Evolutionary conservation across 1,139 yeast species (phyloP).

Genomic region (Debaryomyces coudertii): DNA sequence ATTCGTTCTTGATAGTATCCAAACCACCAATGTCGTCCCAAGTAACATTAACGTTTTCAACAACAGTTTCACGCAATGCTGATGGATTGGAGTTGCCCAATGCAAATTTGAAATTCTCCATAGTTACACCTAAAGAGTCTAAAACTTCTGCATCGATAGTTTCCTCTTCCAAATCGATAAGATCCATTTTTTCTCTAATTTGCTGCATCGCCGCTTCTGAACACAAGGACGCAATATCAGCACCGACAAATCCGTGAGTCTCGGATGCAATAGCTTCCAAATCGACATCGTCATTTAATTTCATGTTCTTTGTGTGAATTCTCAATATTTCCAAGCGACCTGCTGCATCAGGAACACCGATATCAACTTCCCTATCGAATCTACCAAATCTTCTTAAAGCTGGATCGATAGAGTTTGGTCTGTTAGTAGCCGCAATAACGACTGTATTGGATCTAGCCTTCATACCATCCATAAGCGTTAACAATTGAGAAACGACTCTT

Average conservation of each 20-base stretch:
- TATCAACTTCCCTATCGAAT: conserved; percentile 98
- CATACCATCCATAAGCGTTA: conserved; percentile 99
- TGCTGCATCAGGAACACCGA: conserved; percentile 98
- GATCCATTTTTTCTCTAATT: conserved; percentile 98
- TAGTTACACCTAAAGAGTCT: conserved; percentile 95
- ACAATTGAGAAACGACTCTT: conserved; percentile 95
- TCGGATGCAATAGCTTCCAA: conserved; percentile 77
- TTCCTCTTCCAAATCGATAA: conserved; percentile 95
- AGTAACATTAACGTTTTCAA: conserved; percentile 95
- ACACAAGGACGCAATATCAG: conserved; percentile 79
- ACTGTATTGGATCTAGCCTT: conserved; percentile 96
- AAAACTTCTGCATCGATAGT: conserved; percentile 97
- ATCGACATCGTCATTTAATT: conserved; percentile 91
- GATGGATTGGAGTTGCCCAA: conserved; percentile 98
- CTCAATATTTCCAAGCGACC: conserved; percentile 96
- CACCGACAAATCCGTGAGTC: conserved; percentile 99
- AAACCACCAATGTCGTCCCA: conserved; percentile 98
- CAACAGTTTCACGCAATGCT: conserved; percentile 98
- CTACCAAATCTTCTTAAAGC: conserved; percentile 98
- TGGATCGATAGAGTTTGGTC: conserved; percentile 98
- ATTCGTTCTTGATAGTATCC: conserved; percentile 92
- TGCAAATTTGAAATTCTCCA: conserved; percentile 98
- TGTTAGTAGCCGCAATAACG: conserved; percentile 85
- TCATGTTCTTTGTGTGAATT: conserved; percentile 91
- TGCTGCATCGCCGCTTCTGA: conserved; percentile 96